phyloP scores from a whole-genome alignment of 306 rosid species.

The Bauhinia variegata region DNA sequence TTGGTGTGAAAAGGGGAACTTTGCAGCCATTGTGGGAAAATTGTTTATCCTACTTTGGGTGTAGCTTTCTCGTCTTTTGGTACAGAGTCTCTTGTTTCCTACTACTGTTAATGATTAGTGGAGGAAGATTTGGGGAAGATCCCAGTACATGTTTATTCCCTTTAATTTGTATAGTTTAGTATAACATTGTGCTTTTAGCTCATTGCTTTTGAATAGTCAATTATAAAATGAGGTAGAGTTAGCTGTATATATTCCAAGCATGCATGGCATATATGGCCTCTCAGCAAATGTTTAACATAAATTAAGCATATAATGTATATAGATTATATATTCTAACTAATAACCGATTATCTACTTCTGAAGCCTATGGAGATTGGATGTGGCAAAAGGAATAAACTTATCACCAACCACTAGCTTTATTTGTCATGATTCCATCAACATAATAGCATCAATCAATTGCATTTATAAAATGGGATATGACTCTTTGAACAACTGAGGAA shows the following conservation, averaged over 20 bases:
- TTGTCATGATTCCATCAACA: too few species aligned
- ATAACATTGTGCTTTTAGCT: conserved; percentile 23
- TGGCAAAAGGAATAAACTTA: too few species aligned
- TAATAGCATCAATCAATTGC: too few species aligned
- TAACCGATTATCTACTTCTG: too few species aligned
- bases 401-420: too few species aligned
- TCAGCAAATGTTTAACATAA: too few species aligned
- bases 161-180: conserved; percentile 30
- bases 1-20: conserved; percentile 36
- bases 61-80: conserved; percentile 65
- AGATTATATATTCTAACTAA: too few species aligned
- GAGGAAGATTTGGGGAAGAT: conserved; percentile 42
- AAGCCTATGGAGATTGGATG: too few species aligned
- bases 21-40: conserved; percentile 30
- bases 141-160: conserved; percentile 43
- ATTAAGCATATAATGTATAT: too few species aligned
- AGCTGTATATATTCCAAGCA: conserved; percentile 36
- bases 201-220: conserved; percentile 9
- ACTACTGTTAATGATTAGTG: conserved; percentile 51
- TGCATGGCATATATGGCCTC: too few species aligned
- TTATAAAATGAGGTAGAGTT: conserved; percentile 15
- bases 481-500: too few species aligned
- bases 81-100: conserved; percentile 42
- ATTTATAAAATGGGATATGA: too few species aligned
- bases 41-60: conserved; percentile 23